Evolutionary conservation across 1,284 basidiomycete species (phyloP).

Genomic region (Boletus hoseneyae): DNA sequence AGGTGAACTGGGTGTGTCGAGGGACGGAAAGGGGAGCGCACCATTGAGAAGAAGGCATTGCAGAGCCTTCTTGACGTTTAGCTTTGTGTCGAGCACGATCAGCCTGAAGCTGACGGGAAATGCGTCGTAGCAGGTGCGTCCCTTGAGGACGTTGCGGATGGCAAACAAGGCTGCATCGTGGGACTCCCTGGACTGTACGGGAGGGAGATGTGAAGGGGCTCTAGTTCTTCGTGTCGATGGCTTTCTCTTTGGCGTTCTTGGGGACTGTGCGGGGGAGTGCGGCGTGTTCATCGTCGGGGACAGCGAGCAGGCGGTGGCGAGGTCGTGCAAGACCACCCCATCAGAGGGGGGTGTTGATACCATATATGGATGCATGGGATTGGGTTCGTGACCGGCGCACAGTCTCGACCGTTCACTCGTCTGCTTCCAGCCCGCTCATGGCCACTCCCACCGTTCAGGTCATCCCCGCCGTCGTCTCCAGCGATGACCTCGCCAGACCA

Average conservation of each 20-base stretch:
- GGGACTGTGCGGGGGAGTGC: constrained; percentile 34
- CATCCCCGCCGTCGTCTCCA: constrained; percentile 24
- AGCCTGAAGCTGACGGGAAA: constrained; percentile 95
- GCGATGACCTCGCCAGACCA: constrained; percentile 25
- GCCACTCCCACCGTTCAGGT: constrained; percentile 2
- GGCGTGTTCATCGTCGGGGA: constrained; percentile 38
- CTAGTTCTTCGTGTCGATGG: constrained; percentile 47
- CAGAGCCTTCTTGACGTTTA: constrained; percentile 91
- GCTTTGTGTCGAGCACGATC: constrained; percentile 93
- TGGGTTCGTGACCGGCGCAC: constrained; percentile 17
- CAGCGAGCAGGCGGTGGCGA: background rate
- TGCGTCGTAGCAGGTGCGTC: constrained; percentile 89
- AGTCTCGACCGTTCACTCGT: background rate
- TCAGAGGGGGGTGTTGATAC: constrained; percentile 15
- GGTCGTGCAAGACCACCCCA: constrained; percentile 11
- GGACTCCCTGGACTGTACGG: constrained; percentile 50
- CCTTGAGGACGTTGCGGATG: constrained; percentile 82
- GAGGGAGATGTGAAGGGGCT: constrained; percentile 58
- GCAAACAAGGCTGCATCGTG: constrained; percentile 75
- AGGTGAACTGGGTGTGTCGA: background rate
- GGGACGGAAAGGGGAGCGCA: constrained; percentile 32
- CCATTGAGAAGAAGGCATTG: constrained; percentile 89
- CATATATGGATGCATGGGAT: constrained; percentile 14
- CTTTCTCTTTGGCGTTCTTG: constrained; percentile 34
- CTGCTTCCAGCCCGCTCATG: constrained; percentile 3